Percentiles rank a stretch among this genome's conserved stretches.
phyloP scores from a whole-genome alignment of 441 rosid genomes.

The Daphne laureola region DNA sequence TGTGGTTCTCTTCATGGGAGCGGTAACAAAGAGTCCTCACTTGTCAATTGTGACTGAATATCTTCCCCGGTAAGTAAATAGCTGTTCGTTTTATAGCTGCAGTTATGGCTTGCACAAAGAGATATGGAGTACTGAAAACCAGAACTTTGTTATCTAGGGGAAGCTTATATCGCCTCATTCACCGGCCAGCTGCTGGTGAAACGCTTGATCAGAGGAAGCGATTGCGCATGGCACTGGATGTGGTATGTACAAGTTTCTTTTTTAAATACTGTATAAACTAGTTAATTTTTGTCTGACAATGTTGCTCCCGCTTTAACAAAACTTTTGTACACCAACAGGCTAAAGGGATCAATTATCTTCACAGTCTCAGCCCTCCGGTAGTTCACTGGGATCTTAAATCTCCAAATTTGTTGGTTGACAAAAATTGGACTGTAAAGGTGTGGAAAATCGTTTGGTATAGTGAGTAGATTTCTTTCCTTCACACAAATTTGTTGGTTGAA shows the following conservation, averaged over 20 bases:
- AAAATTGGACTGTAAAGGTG: conserved; percentile 38
- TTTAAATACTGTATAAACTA: neutral
- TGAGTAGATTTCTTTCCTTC: no score
- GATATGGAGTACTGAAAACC: conserved; percentile 1
- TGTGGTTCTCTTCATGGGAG: conserved; percentile 45
- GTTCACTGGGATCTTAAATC: conserved; percentile 48
- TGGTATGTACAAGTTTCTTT: conserved; percentile 20
- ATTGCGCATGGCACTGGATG: conserved; percentile 42
- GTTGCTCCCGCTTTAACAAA: conserved; percentile 5
- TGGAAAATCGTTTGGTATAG: no score
- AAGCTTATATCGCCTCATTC: conserved; percentile 33
- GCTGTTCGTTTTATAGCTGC: conserved; percentile 3
- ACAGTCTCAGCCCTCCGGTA: conserved; percentile 32
- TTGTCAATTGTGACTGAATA: conserved; percentile 45
- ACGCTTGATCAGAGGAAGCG: conserved; percentile 26
- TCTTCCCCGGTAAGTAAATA: conserved; percentile 27
- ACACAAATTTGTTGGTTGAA: no score
- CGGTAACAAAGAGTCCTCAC: conserved; percentile 36
- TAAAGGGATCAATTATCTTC: conserved; percentile 49
- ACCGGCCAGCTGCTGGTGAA: conserved; percentile 20
- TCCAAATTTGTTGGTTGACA: conserved; percentile 41
- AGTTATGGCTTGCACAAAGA: neutral
- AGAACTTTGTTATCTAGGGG: conserved; percentile 27
- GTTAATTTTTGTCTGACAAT: conserved; percentile 7
- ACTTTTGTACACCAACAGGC: conserved; percentile 23